Evolutionary conservation across 2,329 filamentous ascomycete genomes (phyloP), one percentile per base, ranked within the genome.

Genomic region (Pseudocercospora vitis): DNA sequence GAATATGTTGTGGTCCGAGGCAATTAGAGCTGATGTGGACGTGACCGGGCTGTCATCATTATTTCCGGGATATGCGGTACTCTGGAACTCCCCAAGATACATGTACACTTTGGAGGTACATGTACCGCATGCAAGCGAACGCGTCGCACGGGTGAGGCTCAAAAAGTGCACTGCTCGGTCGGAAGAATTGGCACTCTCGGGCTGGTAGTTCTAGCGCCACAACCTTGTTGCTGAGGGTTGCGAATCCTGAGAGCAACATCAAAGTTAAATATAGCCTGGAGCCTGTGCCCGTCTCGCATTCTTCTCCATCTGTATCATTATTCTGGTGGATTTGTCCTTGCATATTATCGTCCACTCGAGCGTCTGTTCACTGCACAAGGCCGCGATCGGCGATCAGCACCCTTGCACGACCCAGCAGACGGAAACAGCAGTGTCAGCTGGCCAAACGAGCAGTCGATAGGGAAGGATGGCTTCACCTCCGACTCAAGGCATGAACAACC

Each of bases 401-500:
- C 42, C 24, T 45, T 45, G 42, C 42, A 45, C 42, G 24, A 45
- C 23, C n/a, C 42, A 45, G 42, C 42, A 16, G 19, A 31, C 42
- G 24, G 16, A 45, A 45, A 14, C 42, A 45, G 42, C 46, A 33
- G 31, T 37, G 46, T 48, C 31, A 35, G 23, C 46, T 35, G 23
- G 18, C 32, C 31, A 35, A 28, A 48, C 31, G 26, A 35, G 50
- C 21, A 39, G 37, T 42, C 18, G 19, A 42, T 12, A 14, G 37
- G n/a, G 19, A 21, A 42, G 7, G n/a, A 49, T 54, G 49, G 57
- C 59, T 54, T 31, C 50, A 29, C 32, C 48, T 26, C 32, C 48
- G n/a, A 29, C 42, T 16, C 57, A 60, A 50, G 89, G 91, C 68
- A 96, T 97, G 90, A 86, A 97, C 76, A 97, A 96, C 71, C 78